A percentile compares a stretch with the other conserved stretches of the same genome.
Conservation (phyloP, 768 basidiomycete species). For the Paxillus rubicundulus region DNA sequence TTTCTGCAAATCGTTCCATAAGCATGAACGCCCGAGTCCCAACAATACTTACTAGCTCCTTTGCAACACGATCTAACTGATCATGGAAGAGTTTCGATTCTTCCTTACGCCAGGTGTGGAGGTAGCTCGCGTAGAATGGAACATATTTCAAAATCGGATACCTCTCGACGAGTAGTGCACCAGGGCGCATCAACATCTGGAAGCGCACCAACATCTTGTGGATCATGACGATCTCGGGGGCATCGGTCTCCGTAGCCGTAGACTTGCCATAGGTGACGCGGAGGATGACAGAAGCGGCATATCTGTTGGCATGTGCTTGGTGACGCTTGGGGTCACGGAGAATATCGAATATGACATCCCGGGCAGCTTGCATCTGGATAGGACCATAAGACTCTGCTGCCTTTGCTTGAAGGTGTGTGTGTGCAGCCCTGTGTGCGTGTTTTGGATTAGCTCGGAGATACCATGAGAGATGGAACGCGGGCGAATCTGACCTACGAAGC, state of each 20-base stretch:
- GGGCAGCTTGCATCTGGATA: constrained; percentile 40
- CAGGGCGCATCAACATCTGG: constrained; percentile 36
- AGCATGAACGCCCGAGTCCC: not conserved
- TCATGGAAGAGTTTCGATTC: constrained; percentile 55
- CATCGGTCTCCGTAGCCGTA: constrained; percentile 26
- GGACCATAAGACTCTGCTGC: constrained; percentile 47
- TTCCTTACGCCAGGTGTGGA: constrained; percentile 54
- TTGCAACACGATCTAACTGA: constrained; percentile 46
- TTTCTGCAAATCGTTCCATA: constrained; percentile 10
- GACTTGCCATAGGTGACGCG: constrained; percentile 36
- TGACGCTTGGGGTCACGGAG: constrained; percentile 39
- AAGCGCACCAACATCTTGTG: constrained; percentile 36
- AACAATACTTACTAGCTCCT: constrained; percentile 38
- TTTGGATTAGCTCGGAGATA: not conserved
- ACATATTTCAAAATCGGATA: constrained; percentile 44
- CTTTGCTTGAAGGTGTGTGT: constrained; percentile 57
- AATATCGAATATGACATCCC: constrained; percentile 32
- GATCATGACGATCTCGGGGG: constrained; percentile 33
- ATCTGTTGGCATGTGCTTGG: constrained; percentile 53
- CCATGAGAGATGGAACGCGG: not conserved
- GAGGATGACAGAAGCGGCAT: constrained; percentile 36
- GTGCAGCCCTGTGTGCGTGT: constrained; percentile 43
- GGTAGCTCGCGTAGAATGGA: constrained; percentile 59
- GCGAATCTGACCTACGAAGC: constrained; percentile 47
- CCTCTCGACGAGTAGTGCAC: constrained; percentile 34